Conservation (phyloP, 2,329 filamentous ascomycete species). For the Ascochyta clinopodiicola region DNA sequence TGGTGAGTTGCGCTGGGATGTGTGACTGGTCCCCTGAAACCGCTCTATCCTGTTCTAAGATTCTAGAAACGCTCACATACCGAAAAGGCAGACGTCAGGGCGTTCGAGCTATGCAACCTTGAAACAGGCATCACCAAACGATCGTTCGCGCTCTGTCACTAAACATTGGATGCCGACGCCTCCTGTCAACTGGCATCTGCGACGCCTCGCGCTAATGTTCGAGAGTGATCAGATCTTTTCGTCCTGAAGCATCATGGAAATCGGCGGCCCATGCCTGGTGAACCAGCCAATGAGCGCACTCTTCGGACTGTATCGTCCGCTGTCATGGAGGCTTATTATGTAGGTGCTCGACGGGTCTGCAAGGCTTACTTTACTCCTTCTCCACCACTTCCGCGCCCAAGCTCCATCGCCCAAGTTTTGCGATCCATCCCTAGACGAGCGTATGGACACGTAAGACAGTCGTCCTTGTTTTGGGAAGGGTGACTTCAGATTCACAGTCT, state of each 20-base stretch:
- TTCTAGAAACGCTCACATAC: conserved; percentile 18
- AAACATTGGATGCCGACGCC: conserved; percentile 15
- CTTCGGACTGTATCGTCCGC: conserved; percentile 19
- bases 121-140: conserved; percentile 35
- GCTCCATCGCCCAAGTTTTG: conserved; percentile 20
- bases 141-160: conserved; percentile 24
- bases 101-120: conserved; percentile 28
- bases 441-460: conserved; percentile 6
- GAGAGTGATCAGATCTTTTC: conserved; percentile 25
- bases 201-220: conserved; percentile 22
- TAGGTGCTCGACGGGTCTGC: conserved; percentile 14
- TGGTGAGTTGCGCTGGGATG: conserved; percentile 22
- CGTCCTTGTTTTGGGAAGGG: background rate
- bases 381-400: conserved; percentile 21
- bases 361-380: conserved; percentile 22
- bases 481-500: background rate
- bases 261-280: conserved; percentile 4
- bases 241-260: conserved; percentile 13
- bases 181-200: conserved; percentile 23
- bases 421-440: background rate
- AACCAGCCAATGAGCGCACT: conserved; percentile 10
- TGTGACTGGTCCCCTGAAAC: conserved; percentile 30
- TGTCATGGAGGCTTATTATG: conserved; percentile 15
- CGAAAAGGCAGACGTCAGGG: conserved; percentile 29
- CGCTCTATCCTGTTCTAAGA: conserved; percentile 18